Base-by-base conservation (phyloP, 768 basidiomycete genomes). In the Kwoniella sp. region DNA sequence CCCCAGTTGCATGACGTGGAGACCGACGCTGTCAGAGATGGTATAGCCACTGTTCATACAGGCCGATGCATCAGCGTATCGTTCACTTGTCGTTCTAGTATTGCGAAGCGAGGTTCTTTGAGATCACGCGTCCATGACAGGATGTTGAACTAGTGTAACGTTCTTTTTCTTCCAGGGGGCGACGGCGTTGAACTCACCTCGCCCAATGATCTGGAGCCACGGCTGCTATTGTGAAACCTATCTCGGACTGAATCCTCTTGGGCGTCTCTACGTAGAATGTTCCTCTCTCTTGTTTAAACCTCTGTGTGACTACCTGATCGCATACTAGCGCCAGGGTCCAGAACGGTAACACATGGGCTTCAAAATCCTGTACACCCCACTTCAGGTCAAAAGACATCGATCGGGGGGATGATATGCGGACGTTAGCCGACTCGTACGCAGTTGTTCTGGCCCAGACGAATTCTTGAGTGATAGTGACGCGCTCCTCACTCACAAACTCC, bases 171-270 rank as follows among this genome's bases (percentile, higher is more conserved):
- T n/a, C n/a, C n/a, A n/a, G n/a, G n/a, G n/a, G n/a, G n/a, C n/a
- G n/a, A n/a, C n/a, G n/a, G n/a, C n/a, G 33, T 6, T 33, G 33
- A 33, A 58, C 66, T 55, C 40, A 68, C 66, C 61, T 63, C 6
- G 57, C 56, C 57, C 61, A 68, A 56, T 68, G 66, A 40, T 59
- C 53, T 37, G 27, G 46, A 3, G 30, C 24, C 15, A 68, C 66
- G 29, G 66, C 66, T 26, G 66, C 40, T 8, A 68, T 46, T 24
- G 57, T 44, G 6, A 68, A 37, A 4, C 52, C 61, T 2, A 63
- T 49, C 29, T 64, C 57, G 12, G 51, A 55, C 48, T 51, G 56
- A 47, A 48, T 51, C 29, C 62, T 37, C 26, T 51, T 22, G 12
- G 48, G 26, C 25, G 49, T 29, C 2, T 57, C 55, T 5, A 13